phyloP scores from a whole-genome alignment of 2,329 filamentous ascomycete species.

The Ophiostoma ulmi region DNA sequence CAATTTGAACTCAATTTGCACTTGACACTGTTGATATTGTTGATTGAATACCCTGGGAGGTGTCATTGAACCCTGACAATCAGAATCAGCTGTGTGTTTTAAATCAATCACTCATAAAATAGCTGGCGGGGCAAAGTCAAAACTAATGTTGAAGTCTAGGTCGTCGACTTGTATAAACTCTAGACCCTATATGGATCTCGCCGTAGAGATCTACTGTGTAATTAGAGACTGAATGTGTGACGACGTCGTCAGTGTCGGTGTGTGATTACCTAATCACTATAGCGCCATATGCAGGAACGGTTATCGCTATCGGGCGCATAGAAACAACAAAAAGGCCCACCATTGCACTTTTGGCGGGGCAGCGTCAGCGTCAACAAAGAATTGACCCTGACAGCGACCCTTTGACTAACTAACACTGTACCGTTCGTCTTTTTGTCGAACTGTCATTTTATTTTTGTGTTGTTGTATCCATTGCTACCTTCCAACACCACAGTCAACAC shows the following conservation, averaged over 20 bases:
- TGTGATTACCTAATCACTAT: not conserved
- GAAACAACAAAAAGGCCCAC: not conserved
- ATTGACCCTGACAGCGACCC: constrained; percentile 7
- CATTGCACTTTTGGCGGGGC: constrained; percentile 6
- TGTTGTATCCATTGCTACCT: not conserved
- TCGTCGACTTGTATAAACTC: too few relatives aligned
- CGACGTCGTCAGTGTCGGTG: not conserved
- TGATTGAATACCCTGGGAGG: not conserved
- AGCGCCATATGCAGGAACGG: constrained; percentile 1
- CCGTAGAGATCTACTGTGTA: too few relatives aligned
- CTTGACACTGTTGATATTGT: not conserved
- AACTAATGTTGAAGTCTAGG: not conserved
- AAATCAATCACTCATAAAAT: not conserved
- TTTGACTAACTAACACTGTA: constrained; percentile 7
- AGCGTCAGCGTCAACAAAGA: constrained; percentile 4
- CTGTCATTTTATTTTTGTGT: not conserved
- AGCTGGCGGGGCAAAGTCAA: too few relatives aligned
- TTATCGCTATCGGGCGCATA: constrained; percentile 3
- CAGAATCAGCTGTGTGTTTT: not conserved
- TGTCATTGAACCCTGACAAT: not conserved
- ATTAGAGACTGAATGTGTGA: not conserved
- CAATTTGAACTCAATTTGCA: not conserved
- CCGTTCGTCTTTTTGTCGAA: not conserved
- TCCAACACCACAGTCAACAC: not conserved
- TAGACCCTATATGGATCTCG: too few relatives aligned